phyloP scores from a whole-genome alignment of 2,329 filamentous ascomycete species.

The Penicillium sp. region DNA sequence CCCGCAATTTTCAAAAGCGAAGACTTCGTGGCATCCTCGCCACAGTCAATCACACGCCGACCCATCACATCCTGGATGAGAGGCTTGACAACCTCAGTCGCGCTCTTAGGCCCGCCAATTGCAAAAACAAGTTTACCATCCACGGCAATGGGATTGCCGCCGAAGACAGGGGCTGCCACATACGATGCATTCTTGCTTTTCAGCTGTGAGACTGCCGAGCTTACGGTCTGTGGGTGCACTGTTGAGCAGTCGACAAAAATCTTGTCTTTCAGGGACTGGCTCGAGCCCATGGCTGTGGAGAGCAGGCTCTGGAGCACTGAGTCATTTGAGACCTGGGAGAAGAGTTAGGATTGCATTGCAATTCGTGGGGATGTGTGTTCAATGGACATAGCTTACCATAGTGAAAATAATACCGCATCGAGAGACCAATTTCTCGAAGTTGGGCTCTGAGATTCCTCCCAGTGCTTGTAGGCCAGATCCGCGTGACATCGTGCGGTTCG shows the following conservation, averaged over 20 bases:
- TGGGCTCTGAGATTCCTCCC: conserved; percentile 35
- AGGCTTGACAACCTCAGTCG: conserved; percentile 38
- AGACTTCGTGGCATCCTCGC: conserved; percentile 45
- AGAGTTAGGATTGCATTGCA: conserved; percentile 8
- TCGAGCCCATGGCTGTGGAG: conserved; percentile 26
- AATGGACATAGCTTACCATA: conserved; percentile 28
- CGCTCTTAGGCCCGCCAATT: conserved; percentile 39
- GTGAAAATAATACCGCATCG: conserved; percentile 43
- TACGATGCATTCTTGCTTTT: conserved; percentile 38
- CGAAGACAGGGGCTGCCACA: conserved; percentile 46
- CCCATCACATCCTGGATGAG: conserved; percentile 48
- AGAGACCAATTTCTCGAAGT: conserved; percentile 36
- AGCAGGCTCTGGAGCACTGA: conserved; percentile 36
- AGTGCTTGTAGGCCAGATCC: conserved; percentile 38
- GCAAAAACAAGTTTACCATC: conserved; percentile 49
- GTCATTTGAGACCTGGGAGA: conserved; percentile 42
- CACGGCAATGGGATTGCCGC: conserved; percentile 45
- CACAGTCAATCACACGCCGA: conserved; percentile 43
- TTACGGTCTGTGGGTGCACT: conserved; percentile 70
- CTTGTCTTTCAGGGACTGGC: conserved; percentile 60
- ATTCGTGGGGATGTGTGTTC: not conserved
- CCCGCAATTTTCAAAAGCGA: conserved; percentile 49
- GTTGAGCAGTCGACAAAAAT: conserved; percentile 85
- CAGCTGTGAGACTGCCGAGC: conserved; percentile 34
- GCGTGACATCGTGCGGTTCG: conserved; percentile 44